A percentile compares a stretch with the other conserved stretches of the same genome.
Evolutionary conservation across 2,329 filamentous ascomycete genomes (phyloP).

Genomic region (Penicillium rolfsii): DNA sequence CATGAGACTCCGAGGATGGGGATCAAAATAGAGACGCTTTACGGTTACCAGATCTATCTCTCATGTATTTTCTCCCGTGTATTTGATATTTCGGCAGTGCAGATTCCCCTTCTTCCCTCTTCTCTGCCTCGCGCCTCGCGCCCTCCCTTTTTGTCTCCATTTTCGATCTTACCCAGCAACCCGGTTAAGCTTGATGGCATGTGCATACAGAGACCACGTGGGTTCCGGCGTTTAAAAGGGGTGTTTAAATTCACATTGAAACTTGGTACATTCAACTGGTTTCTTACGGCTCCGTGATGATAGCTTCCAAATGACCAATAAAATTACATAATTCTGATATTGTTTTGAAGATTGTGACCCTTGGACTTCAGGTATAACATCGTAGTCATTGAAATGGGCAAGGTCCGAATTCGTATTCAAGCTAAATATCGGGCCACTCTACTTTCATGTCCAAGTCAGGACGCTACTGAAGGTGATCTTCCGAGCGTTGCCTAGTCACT

Average conservation of each 20-base stretch:
- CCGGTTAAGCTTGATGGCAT: neutral
- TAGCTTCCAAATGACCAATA: neutral
- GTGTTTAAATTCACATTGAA: neutral
- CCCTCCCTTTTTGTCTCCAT: neutral
- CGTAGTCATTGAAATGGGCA: neutral
- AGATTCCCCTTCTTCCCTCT: neutral
- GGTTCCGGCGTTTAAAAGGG: constrained; percentile 1
- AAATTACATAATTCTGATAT: neutral
- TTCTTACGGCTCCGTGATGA: neutral
- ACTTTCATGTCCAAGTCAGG: neutral
- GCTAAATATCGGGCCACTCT: neutral
- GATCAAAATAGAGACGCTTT: constrained; percentile 31
- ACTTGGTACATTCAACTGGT: neutral
- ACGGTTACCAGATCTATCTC: neutral
- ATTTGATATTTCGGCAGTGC: neutral
- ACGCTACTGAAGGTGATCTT: neutral
- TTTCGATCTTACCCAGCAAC: neutral
- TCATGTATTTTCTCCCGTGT: neutral
- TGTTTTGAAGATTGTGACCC: neutral
- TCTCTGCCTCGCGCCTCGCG: neutral
- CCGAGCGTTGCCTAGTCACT: neutral
- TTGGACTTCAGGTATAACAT: neutral
- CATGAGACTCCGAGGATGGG: constrained; percentile 85
- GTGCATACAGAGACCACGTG: neutral
- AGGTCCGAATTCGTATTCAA: neutral